These are phyloP conservation scores for Planoprotostelium fungivorum DNA, from an alignment of 78 protist species.

Conservation along the genomic window DNA sequence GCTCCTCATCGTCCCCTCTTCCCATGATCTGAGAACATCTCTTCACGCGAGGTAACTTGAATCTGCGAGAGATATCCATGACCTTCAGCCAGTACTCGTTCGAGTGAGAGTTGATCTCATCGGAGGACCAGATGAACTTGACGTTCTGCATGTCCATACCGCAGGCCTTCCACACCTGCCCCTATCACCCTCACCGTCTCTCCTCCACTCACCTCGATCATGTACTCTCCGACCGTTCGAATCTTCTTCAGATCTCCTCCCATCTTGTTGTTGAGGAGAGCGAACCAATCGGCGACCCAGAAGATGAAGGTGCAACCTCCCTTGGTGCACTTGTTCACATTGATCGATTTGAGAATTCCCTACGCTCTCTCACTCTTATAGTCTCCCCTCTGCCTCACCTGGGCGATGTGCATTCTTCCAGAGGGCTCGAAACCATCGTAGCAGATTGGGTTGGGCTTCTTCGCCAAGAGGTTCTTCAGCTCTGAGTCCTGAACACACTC, in stretches of 20 bases:
- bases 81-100: conserved; percentile 91
- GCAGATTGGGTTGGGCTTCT: conserved; percentile 72
- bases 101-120: conserved; percentile 85
- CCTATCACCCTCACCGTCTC: background rate
- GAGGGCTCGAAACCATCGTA: conserved; percentile 99
- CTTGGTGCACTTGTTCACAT: conserved; percentile 92
- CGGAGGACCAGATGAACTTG: conserved; percentile 89
- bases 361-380: background rate
- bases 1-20: conserved; percentile 72
- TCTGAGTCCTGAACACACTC: conserved; percentile 86
- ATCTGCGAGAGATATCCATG: conserved; percentile 85
- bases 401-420: conserved; percentile 99
- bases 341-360: conserved; percentile 94
- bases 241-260: conserved; percentile 94
- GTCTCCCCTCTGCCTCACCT: conserved; percentile 12
- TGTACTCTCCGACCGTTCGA: conserved; percentile 87
- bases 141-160: conserved; percentile 95
- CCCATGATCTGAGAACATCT: conserved; percentile 97
- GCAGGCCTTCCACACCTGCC: conserved; percentile 90
- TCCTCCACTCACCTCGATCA: conserved; percentile 78
- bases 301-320: conserved; percentile 90
- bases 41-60: conserved; percentile 81
- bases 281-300: conserved; percentile 99
- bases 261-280: conserved; percentile 97
- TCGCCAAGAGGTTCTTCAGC: conserved; percentile 68